phyloP scores from a whole-genome alignment of 2,329 filamentous ascomycete genomes.

The Paraconiothyrium brasiliense region DNA sequence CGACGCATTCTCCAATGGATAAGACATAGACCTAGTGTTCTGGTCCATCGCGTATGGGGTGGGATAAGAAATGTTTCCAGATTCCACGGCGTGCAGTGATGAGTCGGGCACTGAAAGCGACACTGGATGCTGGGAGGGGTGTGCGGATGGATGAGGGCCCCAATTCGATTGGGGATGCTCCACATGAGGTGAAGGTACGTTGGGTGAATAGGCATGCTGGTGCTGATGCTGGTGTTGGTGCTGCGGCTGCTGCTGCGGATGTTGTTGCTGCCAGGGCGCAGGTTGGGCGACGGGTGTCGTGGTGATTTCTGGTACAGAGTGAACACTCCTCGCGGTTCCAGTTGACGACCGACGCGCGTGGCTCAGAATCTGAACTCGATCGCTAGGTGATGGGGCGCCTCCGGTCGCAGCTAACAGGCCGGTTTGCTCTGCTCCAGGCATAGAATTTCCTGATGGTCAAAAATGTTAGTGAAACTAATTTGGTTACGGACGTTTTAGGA shows the following conservation, averaged over 20 bases:
- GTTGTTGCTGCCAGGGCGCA: constrained; percentile 47
- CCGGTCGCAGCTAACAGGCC: constrained; percentile 36
- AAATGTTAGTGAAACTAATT: constrained; percentile 5
- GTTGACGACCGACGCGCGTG: constrained; percentile 49
- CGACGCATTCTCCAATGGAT: constrained; percentile 49
- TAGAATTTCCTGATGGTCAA: constrained; percentile 26
- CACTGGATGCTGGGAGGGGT: constrained; percentile 45
- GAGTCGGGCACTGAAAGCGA: constrained; percentile 46
- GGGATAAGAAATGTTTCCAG: constrained; percentile 42
- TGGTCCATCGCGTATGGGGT: constrained; percentile 50
- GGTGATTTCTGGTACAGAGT: constrained; percentile 48
- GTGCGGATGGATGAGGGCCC: constrained; percentile 45
- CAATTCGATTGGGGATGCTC: constrained; percentile 43
- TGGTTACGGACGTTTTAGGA: background rate
- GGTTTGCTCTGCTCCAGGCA: constrained; percentile 29
- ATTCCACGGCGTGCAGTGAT: constrained; percentile 43
- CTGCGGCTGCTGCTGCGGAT: constrained; percentile 1
- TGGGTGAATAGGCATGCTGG: constrained; percentile 43
- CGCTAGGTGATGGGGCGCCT: constrained; percentile 50
- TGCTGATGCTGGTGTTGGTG: constrained; percentile 11
- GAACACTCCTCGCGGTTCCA: constrained; percentile 48
- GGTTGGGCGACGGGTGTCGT: constrained; percentile 49
- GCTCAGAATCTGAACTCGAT: constrained; percentile 51
- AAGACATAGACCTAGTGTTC: constrained; percentile 51
- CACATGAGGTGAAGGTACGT: constrained; percentile 48